phyloP scores from a whole-genome alignment of 108 stramenopile genomes.

The Aureococcus anophagefferens region DNA sequence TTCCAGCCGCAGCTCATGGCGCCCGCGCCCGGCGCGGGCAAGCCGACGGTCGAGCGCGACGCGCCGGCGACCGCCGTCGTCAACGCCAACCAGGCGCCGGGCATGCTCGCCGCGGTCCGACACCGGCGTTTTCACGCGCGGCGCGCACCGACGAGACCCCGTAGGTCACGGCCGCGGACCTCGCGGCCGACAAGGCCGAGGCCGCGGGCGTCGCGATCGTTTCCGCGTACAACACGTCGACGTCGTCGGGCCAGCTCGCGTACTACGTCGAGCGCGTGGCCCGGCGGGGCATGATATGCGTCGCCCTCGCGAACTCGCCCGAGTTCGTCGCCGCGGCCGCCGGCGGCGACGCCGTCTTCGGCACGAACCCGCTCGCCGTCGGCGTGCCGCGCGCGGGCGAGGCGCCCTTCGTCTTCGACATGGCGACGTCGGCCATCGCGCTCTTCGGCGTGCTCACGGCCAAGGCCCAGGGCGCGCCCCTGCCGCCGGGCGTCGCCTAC shows the following conservation, averaged over 20 bases:
- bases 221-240: conserved; percentile 26
- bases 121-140: too few species aligned
- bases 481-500: conserved; percentile 26
- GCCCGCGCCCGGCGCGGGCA: conserved; percentile 19
- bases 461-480: conserved; percentile 24
- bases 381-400: conserved; percentile 14
- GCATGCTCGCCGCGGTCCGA: conserved; percentile 34
- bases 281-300: conserved; percentile 11
- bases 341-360: conserved; percentile 26
- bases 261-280: conserved; percentile 28
- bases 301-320: conserved; percentile 28
- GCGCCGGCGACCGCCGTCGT: conserved; percentile 22
- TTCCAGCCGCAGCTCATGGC: conserved; percentile 29
- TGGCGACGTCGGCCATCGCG: conserved; percentile 37
- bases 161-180: conserved; percentile 25
- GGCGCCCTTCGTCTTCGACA: conserved; percentile 22
- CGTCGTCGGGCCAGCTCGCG: conserved; percentile 27
- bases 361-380: conserved; percentile 33
- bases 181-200: conserved; percentile 12
- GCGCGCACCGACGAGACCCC: too few species aligned
- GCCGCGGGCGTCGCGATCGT: conserved; percentile 4
- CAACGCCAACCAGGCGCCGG: conserved; percentile 32
- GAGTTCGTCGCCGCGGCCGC: conserved; percentile 29
- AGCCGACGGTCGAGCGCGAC: conserved; percentile 24
- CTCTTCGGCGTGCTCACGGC: conserved; percentile 34